A percentile compares a stretch with the other conserved stretches of the same genome.
phyloP scores from a whole-genome alignment of 306 rosid genomes.

The barrel medic (Medicago truncatula) region DNA sequence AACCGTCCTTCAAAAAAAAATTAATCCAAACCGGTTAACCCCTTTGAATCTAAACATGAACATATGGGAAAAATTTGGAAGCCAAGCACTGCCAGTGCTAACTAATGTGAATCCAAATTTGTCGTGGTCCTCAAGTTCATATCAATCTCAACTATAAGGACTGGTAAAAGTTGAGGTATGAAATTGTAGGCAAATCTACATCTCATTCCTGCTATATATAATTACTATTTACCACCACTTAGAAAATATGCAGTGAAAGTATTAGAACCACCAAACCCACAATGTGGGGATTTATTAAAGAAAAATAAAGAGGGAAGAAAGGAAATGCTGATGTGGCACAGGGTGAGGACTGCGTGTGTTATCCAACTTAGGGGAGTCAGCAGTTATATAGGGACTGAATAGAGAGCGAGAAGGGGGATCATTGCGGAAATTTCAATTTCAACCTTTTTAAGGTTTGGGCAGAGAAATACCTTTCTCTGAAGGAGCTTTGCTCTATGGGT shows the following conservation, averaged over 20 bases:
- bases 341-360: not conserved
- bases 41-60: not conserved
- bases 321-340: not conserved
- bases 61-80: not conserved
- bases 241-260: not conserved
- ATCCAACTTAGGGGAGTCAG: not conserved
- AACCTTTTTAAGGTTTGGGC: not conserved
- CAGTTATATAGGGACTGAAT: not conserved
- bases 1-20: no score
- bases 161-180: not conserved
- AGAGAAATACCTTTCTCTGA: not conserved
- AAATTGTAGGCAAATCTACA: not conserved
- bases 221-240: not conserved
- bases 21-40: constrained; percentile 8
- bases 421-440: not conserved
- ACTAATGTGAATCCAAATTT: not conserved
- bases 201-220: not conserved
- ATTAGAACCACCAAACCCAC: not conserved
- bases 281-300: not conserved
- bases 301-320: not conserved
- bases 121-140: not conserved
- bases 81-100: not conserved
- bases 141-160: not conserved
- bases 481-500: not conserved
- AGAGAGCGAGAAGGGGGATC: not conserved